Evolutionary conservation across 805 yeast genomes (phyloP), one percentile per base, ranked within the genome.

Genomic region (Teunomyces barrocoloradensis): DNA sequence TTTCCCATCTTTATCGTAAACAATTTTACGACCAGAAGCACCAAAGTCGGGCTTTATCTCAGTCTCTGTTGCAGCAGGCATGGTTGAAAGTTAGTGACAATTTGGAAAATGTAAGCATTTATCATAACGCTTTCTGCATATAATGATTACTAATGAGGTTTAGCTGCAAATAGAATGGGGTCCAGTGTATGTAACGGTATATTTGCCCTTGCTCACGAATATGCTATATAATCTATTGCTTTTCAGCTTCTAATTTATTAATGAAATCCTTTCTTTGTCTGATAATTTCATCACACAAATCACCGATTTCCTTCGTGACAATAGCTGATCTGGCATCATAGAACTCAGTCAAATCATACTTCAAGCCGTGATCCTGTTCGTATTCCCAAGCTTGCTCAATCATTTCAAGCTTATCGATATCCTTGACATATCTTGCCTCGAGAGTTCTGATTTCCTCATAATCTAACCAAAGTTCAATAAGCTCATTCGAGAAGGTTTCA

Each of bases 401-500:
- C 80, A 90, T 80, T 68, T 90, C 97, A 61, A 80, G 87, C 73
- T 92, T 92, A 67, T 92, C 98, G 51, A 94, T 82, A 66, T 92
- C 97, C 69, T 92, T 92, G 53, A 92, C 97, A 55, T 89, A 88
- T 46, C 84, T 75, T 10, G 97, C 96, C 65, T 92, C 98, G 21
- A 80, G 64, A 37, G 85, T 80, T 55, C 89, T 75, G 56, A 88
- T 85, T 59, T 85, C 82, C 70, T 92, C 99, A 68, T 92, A 92
- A 63, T 89, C 96, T 47, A 84, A 68, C 96, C 97, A 92, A 51
- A 83, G 77, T 34, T 82, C 84, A 49, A 75, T 63, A 44, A 92
- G 74, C 54, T 87, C 90, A 29, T 68, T 54, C 10, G 94, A 84
- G 32, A 85, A 87, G 13, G 52, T 55, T 7, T 68, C 66, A 61